phyloP scores from a whole-genome alignment of 2,329 filamentous ascomycete genomes.

The Keithomyces neogunnii region DNA sequence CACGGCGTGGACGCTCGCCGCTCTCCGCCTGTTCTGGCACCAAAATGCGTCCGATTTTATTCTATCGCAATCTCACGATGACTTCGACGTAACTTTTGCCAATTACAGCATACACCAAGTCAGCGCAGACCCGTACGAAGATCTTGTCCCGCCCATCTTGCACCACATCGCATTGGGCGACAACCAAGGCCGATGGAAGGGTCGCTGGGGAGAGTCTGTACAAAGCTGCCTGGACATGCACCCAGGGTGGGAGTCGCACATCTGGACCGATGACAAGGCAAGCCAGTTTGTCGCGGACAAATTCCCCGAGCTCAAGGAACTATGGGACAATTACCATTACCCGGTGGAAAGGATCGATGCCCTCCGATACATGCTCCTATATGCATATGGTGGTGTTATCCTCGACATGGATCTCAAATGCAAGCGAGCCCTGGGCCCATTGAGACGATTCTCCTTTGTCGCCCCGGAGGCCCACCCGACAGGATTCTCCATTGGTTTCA shows the following conservation, averaged over 20 bases:
- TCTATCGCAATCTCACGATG: slow-evolving; percentile 17
- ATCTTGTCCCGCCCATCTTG: slow-evolving; percentile 24
- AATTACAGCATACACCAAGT: slow-evolving; percentile 21
- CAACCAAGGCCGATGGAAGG: slow-evolving; percentile 10
- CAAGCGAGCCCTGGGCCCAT: slow-evolving; percentile 27
- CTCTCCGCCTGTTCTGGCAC: slow-evolving; percentile 18
- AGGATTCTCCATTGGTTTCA: slow-evolving; percentile 32
- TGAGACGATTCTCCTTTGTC: slow-evolving; percentile 31
- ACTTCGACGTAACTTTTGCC: slow-evolving; percentile 24
- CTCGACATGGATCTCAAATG: slow-evolving; percentile 24
- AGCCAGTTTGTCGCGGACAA: slow-evolving; percentile 11
- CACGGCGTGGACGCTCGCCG: slow-evolving; percentile 20
- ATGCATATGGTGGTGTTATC: slow-evolving; percentile 23
- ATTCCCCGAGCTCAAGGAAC: slow-evolving; percentile 26
- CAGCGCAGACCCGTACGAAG: slow-evolving; percentile 18
- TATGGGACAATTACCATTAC: slow-evolving; percentile 46
- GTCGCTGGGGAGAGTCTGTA: slow-evolving; percentile 20
- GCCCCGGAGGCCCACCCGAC: slow-evolving; percentile 30
- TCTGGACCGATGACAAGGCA: slow-evolving; percentile 14
- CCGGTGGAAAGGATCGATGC: slow-evolving; percentile 64
- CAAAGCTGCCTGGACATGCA: slow-evolving; percentile 25
- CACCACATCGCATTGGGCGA: slow-evolving; percentile 26
- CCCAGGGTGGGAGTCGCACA: slow-evolving; percentile 21
- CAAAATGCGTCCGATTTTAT: slow-evolving; percentile 17
- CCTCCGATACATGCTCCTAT: slow-evolving; percentile 48